These are phyloP conservation scores for Dipteronia sinensis DNA, from an alignment of 345 rosid species.

Conservation along the genomic window DNA sequence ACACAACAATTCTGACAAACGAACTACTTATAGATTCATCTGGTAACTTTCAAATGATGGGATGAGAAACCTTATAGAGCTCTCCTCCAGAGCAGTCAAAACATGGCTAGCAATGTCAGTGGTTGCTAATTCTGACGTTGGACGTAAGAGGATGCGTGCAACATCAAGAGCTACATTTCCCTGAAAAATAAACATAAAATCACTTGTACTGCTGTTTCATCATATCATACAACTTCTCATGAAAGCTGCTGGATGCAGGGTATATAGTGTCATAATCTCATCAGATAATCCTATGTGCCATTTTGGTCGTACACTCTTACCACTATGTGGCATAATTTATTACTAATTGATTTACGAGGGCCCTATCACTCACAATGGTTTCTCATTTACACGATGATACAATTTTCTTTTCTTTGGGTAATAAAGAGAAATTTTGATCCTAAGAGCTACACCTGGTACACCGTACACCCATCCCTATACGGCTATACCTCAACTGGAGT, in stretches of 20 bases:
- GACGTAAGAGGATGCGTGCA: constrained; percentile 81
- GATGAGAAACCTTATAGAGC: constrained; percentile 68
- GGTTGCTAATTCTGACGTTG: constrained; percentile 67
- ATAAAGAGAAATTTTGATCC: not conserved
- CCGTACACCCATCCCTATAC: too few relatives aligned
- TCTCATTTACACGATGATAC: too few relatives aligned
- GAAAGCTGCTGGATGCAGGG: not conserved
- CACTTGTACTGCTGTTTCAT: not conserved
- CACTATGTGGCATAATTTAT: not conserved
- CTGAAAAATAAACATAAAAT: constrained; percentile 37
- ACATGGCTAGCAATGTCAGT: constrained; percentile 91
- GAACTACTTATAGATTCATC: constrained; percentile 7
- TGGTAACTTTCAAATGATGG: constrained; percentile 2
- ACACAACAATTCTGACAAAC: not conserved
- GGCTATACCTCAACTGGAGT: not conserved
- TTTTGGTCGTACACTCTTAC: not conserved
- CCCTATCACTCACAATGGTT: not conserved
- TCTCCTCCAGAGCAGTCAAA: constrained; percentile 66
- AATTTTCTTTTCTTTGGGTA: too few relatives aligned
- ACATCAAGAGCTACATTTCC: constrained; percentile 98
- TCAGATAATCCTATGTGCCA: not conserved
- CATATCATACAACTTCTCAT: not conserved
- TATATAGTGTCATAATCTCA: not conserved
- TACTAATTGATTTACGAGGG: not conserved
- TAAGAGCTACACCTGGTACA: too few relatives aligned